phyloP scores from a whole-genome alignment of 2,329 filamentous ascomycete genomes.

The Fusarium sp. region DNA sequence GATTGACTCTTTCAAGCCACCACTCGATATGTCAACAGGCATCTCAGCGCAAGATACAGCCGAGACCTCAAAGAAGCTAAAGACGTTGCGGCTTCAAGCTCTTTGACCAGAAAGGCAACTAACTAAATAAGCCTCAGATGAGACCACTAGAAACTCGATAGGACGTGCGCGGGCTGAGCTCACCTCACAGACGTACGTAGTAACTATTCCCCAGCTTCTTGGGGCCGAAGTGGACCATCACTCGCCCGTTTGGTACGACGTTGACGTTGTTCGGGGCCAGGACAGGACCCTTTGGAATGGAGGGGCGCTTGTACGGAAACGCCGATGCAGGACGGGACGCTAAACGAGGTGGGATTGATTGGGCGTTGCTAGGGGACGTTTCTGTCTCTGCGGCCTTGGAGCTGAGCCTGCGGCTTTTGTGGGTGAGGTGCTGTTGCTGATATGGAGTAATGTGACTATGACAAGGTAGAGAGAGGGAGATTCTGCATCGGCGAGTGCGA shows the following conservation, averaged over 20 bases:
- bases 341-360: constrained; percentile 15
- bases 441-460: constrained; percentile 10
- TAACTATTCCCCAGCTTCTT: background rate
- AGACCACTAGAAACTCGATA: background rate
- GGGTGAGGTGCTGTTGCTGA: constrained; percentile 5
- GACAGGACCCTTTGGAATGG: constrained; percentile 11
- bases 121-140: background rate
- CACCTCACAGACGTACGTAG: background rate
- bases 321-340: constrained; percentile 35
- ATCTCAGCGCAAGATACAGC: constrained; percentile 17
- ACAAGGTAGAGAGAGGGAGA: background rate
- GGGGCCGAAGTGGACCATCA: background rate
- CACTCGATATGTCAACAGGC: constrained; percentile 7
- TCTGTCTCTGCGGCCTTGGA: constrained; percentile 37
- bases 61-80: constrained; percentile 14
- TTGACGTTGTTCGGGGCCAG: constrained; percentile 22
- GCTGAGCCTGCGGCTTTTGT: constrained; percentile 33
- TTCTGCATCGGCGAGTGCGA: constrained; percentile 36
- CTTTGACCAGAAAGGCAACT: background rate
- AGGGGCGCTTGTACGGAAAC: constrained; percentile 25
- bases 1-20: constrained; percentile 17
- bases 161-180: background rate
- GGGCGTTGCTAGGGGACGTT: constrained; percentile 29
- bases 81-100: background rate
- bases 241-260: background rate